phyloP scores from a whole-genome alignment of 2,329 filamentous ascomycete species.

The Clonostachys byssicola region DNA sequence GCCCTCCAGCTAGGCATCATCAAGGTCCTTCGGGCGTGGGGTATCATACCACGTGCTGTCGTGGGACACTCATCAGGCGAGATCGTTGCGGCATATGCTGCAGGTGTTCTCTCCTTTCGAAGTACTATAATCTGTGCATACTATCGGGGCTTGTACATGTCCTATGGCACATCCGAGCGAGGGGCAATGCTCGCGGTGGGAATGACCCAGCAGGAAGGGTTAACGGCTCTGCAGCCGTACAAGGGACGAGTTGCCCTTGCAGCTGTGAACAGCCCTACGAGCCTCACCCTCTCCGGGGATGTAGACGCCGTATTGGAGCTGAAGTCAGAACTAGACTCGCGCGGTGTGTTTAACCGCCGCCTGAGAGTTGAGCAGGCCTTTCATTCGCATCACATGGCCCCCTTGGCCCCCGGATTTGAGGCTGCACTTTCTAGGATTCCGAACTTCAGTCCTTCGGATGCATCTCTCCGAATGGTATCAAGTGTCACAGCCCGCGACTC shows the following conservation, averaged over 20 bases:
- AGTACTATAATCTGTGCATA: constrained; percentile 23
- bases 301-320: constrained; percentile 3
- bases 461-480: constrained; percentile 2
- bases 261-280: constrained; percentile 7
- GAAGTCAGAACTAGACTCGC: constrained; percentile 1
- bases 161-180: background rate
- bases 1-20: constrained; percentile 33
- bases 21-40: constrained; percentile 24
- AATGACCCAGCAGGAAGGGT: constrained; percentile 13
- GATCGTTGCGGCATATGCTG: constrained; percentile 34
- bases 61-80: constrained; percentile 38
- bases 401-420: constrained; percentile 13
- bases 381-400: constrained; percentile 9
- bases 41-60: constrained; percentile 25
- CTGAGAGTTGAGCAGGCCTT: constrained; percentile 8
- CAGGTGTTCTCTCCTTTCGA: constrained; percentile 22
- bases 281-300: constrained; percentile 6
- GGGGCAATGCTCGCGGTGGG: constrained; percentile 29
- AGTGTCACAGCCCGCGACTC: background rate
- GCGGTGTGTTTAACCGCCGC: constrained; percentile 6
- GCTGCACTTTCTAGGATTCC: background rate
- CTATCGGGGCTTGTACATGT: constrained; percentile 17
- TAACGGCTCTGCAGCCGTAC: background rate
- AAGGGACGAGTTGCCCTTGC: constrained; percentile 8
- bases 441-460: constrained; percentile 1